Base-by-base conservation (phyloP, 192 early-diverging fungal genomes). In the Mortierella antarctica region DNA sequence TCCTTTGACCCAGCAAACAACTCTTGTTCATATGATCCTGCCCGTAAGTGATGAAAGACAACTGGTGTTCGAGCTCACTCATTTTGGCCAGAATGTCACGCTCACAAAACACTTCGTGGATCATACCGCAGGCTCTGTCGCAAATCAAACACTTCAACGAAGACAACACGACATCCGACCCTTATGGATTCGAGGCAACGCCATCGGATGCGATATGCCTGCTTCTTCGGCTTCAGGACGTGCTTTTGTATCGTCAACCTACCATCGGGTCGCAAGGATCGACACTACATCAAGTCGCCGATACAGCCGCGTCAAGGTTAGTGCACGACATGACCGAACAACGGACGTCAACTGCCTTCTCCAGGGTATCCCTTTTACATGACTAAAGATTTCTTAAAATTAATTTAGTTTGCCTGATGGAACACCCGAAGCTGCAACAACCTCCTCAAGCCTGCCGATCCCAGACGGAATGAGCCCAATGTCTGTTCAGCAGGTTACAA, bases 221-320 rank as follows among this genome's bases (percentile, higher is more conserved):
- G 12, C 67, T 94, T 5, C 20, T 56, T 15, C 86, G 88, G 58
- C 86, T 94, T 67, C 71, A 87, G 62, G 89, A 94, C 56, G 57
- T 96, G 6, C 76, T 95, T 20, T 71, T 95, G 8, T 96, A 95
- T 75, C 81, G 81, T 39, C 69, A 83, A 20, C 75, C 78, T 6
- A 73, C 61, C 8, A 49, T 70, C 31, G 55, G 39, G 7, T 44
- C 76, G 39, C 45, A 64, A 31, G 31, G 31, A 6, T 44, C 67
- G 40, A 6, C 46, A 6, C 20, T 20, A 10, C 57, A 62, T 2
- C 52, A 23, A 7, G 4, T 15, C 6, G 11, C 65, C 1, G 73
- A 68, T 42, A 13, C 51, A 31, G 54, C 45, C 50, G 59, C 59
- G 42, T 50, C 50, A 1, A 76, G 74, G 74, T 76, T 13, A 12